These are phyloP conservation scores for Gentiana dahurica DNA, from an alignment of 257 asterid species.

Conservation along the genomic window DNA sequence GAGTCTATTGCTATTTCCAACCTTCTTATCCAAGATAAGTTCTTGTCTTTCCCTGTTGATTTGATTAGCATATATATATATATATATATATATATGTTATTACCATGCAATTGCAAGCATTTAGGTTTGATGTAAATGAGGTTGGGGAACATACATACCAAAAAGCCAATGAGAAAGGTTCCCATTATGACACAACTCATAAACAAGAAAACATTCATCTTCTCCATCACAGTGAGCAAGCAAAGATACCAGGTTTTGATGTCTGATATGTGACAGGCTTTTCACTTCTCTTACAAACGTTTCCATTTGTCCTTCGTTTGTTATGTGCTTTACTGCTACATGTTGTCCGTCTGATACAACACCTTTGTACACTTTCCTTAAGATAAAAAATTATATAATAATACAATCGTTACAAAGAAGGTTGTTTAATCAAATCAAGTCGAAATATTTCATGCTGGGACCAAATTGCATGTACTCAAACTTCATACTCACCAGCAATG, in stretches of 20 bases:
- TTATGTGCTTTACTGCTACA: slow-evolving; percentile 66
- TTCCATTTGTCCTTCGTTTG: slow-evolving; percentile 73
- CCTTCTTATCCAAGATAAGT: slow-evolving; percentile 55
- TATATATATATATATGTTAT: too few relatives aligned
- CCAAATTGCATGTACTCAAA: too few relatives aligned
- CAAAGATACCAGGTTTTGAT: slow-evolving; percentile 61
- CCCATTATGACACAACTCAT: slow-evolving; percentile 70
- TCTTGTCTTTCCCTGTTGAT: slow-evolving; percentile 40
- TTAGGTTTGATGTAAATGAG: too few relatives aligned
- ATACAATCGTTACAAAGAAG: background rate
- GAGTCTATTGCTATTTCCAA: slow-evolving; percentile 57
- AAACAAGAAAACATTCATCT: slow-evolving; percentile 71
- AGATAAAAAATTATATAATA: too few relatives aligned
- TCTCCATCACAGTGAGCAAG: slow-evolving; percentile 64
- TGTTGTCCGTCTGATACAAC: slow-evolving; percentile 34
- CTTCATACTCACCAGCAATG: slow-evolving; percentile 44
- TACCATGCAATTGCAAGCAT: background rate
- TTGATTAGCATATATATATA: background rate
- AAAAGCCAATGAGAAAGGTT: slow-evolving; percentile 80
- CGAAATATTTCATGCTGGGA: too few relatives aligned
- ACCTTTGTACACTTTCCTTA: slow-evolving; percentile 66
- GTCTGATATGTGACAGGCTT: slow-evolving; percentile 64
- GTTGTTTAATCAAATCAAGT: slow-evolving; percentile 1
- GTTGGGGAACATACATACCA: slow-evolving; percentile 19
- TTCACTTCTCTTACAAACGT: slow-evolving; percentile 71